Conservation (phyloP, 495 filamentous ascomycete species). For the Paragyromitra xinjiangensis region DNA sequence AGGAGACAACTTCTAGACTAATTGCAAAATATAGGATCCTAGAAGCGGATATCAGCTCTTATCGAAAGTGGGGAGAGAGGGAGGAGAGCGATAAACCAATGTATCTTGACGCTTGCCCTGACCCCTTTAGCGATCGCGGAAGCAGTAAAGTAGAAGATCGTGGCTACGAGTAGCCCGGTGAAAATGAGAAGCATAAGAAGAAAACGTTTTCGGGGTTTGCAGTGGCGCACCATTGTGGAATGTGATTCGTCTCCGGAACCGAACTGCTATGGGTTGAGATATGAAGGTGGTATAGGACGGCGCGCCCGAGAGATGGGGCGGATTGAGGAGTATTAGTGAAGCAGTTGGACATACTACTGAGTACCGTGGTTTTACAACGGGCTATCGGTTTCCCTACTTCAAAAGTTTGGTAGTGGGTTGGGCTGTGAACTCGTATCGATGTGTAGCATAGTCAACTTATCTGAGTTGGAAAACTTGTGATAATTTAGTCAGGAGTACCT, state of each 20-base stretch:
- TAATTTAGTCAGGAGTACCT: too few relatives aligned
- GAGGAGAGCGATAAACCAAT: constrained; percentile 34
- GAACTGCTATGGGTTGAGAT: neutral
- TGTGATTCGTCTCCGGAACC: neutral
- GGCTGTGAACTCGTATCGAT: too few relatives aligned
- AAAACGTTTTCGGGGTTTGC: constrained; percentile 36
- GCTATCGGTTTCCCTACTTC: too few relatives aligned
- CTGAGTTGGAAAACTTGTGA: too few relatives aligned
- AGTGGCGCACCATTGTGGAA: constrained; percentile 19
- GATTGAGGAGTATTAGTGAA: too few relatives aligned
- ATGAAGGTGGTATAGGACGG: too few relatives aligned
- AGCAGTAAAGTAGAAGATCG: constrained; percentile 37
- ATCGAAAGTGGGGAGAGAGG: neutral
- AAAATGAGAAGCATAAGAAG: constrained; percentile 36
- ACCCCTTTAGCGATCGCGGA: constrained; percentile 43
- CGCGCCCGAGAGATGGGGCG: too few relatives aligned
- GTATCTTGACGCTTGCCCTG: constrained; percentile 14
- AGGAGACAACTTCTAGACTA: constrained; percentile 15
- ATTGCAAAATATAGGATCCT: constrained; percentile 32
- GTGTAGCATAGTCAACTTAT: too few relatives aligned
- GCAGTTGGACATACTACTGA: too few relatives aligned
- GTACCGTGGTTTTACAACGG: too few relatives aligned
- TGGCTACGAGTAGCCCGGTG: constrained; percentile 20
- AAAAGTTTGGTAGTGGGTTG: too few relatives aligned
- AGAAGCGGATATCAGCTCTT: neutral